Evolutionary conservation across 176 grass and related monocot genomes (phyloP).

Genomic region (Zea mays): DNA sequence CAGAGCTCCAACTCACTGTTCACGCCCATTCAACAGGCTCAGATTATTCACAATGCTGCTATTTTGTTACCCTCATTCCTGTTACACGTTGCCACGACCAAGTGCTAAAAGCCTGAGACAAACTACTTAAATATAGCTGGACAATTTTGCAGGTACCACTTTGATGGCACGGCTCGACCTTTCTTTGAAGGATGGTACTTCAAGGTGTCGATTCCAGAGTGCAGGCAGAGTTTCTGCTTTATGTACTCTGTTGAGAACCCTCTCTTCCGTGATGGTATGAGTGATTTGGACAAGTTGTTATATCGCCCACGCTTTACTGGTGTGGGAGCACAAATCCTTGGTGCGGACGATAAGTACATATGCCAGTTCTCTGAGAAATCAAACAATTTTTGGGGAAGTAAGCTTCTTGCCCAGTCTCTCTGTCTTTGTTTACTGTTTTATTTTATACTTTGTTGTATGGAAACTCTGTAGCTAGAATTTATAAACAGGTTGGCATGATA

Average conservation of each 20-base stretch:
- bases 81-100: background rate
- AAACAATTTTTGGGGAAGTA: slow-evolving; percentile 98
- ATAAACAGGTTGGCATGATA: background rate
- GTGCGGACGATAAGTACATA: slow-evolving; percentile 87
- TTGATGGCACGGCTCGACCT: slow-evolving; percentile 58
- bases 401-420: slow-evolving; percentile 33
- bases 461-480: background rate
- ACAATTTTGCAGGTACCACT: slow-evolving; percentile 73
- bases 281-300: slow-evolving; percentile 42
- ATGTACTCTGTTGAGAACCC: slow-evolving; percentile 96
- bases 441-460: background rate
- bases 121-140: background rate
- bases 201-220: slow-evolving; percentile 75
- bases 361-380: slow-evolving; percentile 82
- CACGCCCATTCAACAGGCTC: background rate
- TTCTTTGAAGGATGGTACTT: slow-evolving; percentile 99
- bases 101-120: background rate
- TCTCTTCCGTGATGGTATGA: slow-evolving; percentile 77
- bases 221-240: slow-evolving; percentile 86
- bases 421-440: background rate
- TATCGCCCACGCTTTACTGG: slow-evolving; percentile 76
- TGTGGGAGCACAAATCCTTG: slow-evolving; percentile 81
- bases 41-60: background rate
- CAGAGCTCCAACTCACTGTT: no score
- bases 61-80: background rate